Percentiles rank a stretch among this genome's conserved stretches.
Conservation (phyloP, 208 protist species). For the Zelonia costaricensis region DNA sequence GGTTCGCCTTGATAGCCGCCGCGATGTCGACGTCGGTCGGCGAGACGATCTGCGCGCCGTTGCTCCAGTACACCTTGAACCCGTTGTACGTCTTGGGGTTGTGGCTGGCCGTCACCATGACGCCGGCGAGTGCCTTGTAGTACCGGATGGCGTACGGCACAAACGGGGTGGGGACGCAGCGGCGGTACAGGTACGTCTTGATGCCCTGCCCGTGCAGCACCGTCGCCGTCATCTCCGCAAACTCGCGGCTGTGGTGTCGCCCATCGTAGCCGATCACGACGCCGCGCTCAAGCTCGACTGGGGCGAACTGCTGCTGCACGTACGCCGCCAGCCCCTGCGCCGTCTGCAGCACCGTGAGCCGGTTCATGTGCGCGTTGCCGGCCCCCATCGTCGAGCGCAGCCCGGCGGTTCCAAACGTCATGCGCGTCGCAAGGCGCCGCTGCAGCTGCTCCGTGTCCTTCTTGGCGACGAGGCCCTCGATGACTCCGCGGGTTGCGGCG, state of each 20-base stretch:
- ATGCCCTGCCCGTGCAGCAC: conserved; percentile 86
- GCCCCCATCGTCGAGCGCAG: conserved; percentile 94
- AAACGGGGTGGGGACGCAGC: conserved; percentile 92
- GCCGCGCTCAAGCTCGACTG: conserved; percentile 42
- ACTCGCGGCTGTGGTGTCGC: conserved; percentile 92
- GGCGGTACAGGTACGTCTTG: conserved; percentile 84
- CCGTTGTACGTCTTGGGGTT: conserved; percentile 99
- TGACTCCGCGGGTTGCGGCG: conserved; percentile 37
- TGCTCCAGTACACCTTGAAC: conserved; percentile 98
- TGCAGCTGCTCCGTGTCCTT: conserved; percentile 45
- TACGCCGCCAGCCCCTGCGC: conserved; percentile 86
- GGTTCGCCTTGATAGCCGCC: conserved; percentile 83
- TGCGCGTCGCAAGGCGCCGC: conserved; percentile 75
- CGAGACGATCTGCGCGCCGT: conserved; percentile 95
- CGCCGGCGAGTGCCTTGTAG: conserved; percentile 73
- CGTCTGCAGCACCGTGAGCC: conserved; percentile 95
- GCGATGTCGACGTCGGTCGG: conserved; percentile 96
- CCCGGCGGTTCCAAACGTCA: conserved; percentile 96
- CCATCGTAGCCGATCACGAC: conserved; percentile 96
- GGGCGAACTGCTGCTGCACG: conserved; percentile 48
- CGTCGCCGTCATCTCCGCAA: conserved; percentile 86
- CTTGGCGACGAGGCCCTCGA: conserved; percentile 42
- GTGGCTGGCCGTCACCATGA: conserved; percentile 99
- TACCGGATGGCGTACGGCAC: conserved; percentile 82
- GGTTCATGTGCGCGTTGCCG: conserved; percentile 96